phyloP scores from a whole-genome alignment of 2,329 filamentous ascomycete genomes.

The Curvularia spicifera region DNA sequence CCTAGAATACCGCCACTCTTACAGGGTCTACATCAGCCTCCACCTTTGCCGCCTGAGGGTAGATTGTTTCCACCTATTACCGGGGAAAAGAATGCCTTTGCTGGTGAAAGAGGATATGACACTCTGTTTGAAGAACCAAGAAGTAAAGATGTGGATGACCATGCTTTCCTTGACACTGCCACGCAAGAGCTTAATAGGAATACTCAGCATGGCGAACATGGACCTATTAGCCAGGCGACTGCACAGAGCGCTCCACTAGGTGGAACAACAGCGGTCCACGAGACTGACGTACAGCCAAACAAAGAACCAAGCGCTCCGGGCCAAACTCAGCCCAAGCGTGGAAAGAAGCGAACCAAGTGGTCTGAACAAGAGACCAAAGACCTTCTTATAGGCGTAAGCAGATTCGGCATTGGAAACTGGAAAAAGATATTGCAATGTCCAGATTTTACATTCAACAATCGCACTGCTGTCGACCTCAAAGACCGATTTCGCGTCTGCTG shows the following conservation, averaged over 20 bases:
- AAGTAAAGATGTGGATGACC: slow-evolving; percentile 20
- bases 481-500: slow-evolving; percentile 65
- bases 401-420: slow-evolving; percentile 69
- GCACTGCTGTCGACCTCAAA: slow-evolving; percentile 68
- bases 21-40: slow-evolving; percentile 68
- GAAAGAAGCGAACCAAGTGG: slow-evolving; percentile 65
- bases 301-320: slow-evolving; percentile 7
- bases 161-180: slow-evolving; percentile 5
- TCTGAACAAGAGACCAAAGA: slow-evolving; percentile 66
- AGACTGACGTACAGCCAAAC: background rate
- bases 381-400: slow-evolving; percentile 64
- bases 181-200: slow-evolving; percentile 5
- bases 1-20: slow-evolving; percentile 57
- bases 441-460: slow-evolving; percentile 63
- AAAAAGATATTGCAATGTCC: slow-evolving; percentile 65
- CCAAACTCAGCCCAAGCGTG: slow-evolving; percentile 44
- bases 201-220: slow-evolving; percentile 4
- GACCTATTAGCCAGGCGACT: background rate
- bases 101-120: slow-evolving; percentile 19
- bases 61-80: slow-evolving; percentile 67
- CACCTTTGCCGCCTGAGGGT: slow-evolving; percentile 59
- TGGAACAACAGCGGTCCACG: background rate
- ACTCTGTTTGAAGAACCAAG: slow-evolving; percentile 17
- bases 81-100: slow-evolving; percentile 49
- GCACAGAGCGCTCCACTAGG: background rate